These are phyloP conservation scores for Gaertneriomyces sp. DNA, from an alignment of 192 early-diverging fungal genomes.

Conservation along the genomic window DNA sequence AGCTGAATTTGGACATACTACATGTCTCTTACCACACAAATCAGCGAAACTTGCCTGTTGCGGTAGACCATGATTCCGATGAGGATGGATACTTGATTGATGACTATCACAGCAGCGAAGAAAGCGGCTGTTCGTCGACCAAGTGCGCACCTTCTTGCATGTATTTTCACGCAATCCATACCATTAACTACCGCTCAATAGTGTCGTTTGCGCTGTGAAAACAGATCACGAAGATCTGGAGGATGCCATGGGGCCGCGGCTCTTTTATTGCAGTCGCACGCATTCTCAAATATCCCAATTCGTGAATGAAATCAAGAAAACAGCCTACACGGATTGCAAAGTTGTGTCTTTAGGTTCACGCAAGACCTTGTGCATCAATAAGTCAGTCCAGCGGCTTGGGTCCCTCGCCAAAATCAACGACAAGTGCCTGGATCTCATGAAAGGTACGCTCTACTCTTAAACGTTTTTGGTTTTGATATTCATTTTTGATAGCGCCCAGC, in stretches of 20 bases:
- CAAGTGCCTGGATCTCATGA: slow-evolving; percentile 79
- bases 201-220: background rate
- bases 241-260: slow-evolving; percentile 54
- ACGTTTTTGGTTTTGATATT: background rate
- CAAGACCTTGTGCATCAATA: slow-evolving; percentile 79
- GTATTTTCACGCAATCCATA: background rate
- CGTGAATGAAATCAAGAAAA: slow-evolving; percentile 78
- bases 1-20: background rate
- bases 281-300: slow-evolving; percentile 94
- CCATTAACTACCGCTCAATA: background rate
- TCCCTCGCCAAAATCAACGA: slow-evolving; percentile 67
- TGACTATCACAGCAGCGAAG: slow-evolving; percentile 23
- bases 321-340: slow-evolving; percentile 59
- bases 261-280: slow-evolving; percentile 42
- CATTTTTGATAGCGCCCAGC: slow-evolving; percentile 5
- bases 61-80: background rate
- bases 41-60: background rate
- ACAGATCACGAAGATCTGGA: slow-evolving; percentile 29
- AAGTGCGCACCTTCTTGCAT: background rate
- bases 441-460: slow-evolving; percentile 31
- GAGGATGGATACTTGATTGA: slow-evolving; percentile 21
- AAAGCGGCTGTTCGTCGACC: background rate
- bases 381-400: slow-evolving; percentile 53
- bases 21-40: background rate
- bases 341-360: slow-evolving; percentile 77